These are phyloP conservation scores for Aspergillus funiculosus DNA, from an alignment of 495 filamentous ascomycete genomes.

Conservation along the genomic window DNA sequence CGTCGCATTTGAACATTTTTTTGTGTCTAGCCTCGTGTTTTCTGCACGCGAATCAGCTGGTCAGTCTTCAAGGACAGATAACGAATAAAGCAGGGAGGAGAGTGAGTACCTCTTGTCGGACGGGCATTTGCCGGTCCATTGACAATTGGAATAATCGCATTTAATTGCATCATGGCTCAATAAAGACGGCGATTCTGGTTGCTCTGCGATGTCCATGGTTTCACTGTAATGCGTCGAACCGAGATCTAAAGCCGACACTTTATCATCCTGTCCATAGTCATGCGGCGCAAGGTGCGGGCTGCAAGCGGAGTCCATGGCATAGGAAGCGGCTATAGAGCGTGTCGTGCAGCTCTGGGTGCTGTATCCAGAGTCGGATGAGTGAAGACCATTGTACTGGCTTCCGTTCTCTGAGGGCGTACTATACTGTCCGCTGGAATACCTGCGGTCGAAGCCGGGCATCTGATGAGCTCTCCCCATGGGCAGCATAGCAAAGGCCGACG, in stretches of 20 bases:
- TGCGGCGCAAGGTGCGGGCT: conserved; percentile 26
- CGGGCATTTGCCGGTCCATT: conserved; percentile 38
- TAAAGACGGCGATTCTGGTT: conserved; percentile 19
- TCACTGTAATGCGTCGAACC: conserved; percentile 2
- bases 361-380: conserved; percentile 60
- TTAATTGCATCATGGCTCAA: conserved; percentile 22
- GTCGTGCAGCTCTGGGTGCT: conserved; percentile 45
- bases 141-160: conserved; percentile 33
- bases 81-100: background rate
- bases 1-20: conserved; percentile 64
- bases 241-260: conserved; percentile 13
- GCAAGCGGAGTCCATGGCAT: conserved; percentile 26
- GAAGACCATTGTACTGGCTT: conserved; percentile 44
- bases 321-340: conserved; percentile 38
- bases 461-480: conserved; percentile 17
- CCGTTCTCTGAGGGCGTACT: conserved; percentile 50
- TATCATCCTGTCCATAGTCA: conserved; percentile 25
- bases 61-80: conserved; percentile 1
- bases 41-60: conserved; percentile 49
- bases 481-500: conserved; percentile 13
- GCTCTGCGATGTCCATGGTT: conserved; percentile 15
- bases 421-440: conserved; percentile 28
- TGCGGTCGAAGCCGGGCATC: conserved; percentile 21
- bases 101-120: conserved; percentile 39
- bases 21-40: conserved; percentile 77